Conservation (phyloP, 2,329 filamentous ascomycete genomes). For the Monilinia vaccinii-corymbosi region DNA sequence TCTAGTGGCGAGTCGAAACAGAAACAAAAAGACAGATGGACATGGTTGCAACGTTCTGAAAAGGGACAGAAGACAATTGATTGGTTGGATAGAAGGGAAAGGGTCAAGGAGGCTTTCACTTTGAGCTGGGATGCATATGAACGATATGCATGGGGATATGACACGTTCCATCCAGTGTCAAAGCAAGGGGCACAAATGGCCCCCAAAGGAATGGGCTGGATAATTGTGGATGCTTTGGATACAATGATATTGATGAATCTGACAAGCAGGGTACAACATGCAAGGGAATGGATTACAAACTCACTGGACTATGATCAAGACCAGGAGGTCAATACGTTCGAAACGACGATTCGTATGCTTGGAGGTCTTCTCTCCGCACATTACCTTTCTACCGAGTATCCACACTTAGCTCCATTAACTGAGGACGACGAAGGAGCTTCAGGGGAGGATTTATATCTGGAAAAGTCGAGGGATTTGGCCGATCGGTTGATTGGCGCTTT, state of each 20-base stretch:
- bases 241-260: conserved; percentile 98
- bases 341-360: conserved; percentile 96
- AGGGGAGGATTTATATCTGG: conserved; percentile 87
- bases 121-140: conserved; percentile 91
- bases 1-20: conserved; percentile 26
- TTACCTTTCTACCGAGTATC: conserved; percentile 80
- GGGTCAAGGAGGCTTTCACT: conserved; percentile 81
- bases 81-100: conserved; percentile 70
- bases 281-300: conserved; percentile 79
- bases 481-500: conserved; percentile 83
- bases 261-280: conserved; percentile 73
- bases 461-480: conserved; percentile 89
- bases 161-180: conserved; percentile 77
- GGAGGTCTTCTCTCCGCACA: conserved; percentile 88
- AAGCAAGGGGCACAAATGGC: conserved; percentile 80
- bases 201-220: conserved; percentile 86
- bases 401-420: conserved; percentile 63
- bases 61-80: conserved; percentile 42
- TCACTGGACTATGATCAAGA: conserved; percentile 80
- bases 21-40: conserved; percentile 40
- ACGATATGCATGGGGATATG: conserved; percentile 86
- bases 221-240: conserved; percentile 91
- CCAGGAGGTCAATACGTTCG: conserved; percentile 94
- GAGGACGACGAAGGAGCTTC: conserved; percentile 63
- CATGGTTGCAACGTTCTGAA: conserved; percentile 46